Conservation (phyloP, 2,329 filamentous ascomycete genomes). For the Penicillium sumatraense region DNA sequence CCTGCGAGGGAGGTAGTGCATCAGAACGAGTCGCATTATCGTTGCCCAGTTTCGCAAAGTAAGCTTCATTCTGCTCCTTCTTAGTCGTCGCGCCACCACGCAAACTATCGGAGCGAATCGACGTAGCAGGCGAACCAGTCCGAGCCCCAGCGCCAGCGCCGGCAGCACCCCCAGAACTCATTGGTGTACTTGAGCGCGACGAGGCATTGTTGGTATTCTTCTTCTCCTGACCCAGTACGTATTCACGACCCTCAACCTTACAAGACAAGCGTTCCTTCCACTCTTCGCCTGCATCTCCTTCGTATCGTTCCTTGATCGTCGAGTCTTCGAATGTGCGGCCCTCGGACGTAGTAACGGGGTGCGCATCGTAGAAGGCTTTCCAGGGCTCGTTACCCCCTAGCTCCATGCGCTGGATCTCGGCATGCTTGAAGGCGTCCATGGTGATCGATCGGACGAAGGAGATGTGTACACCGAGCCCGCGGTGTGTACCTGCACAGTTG, state of each 20-base stretch:
- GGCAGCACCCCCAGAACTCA: slow-evolving; percentile 17
- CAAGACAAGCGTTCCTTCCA: slow-evolving; percentile 89
- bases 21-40: slow-evolving; percentile 80
- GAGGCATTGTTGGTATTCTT: slow-evolving; percentile 43
- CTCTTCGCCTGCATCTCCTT: slow-evolving; percentile 88
- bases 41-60: slow-evolving; percentile 82
- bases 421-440: slow-evolving; percentile 97
- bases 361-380: slow-evolving; percentile 82
- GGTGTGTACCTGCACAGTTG: slow-evolving; percentile 91
- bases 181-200: slow-evolving; percentile 34
- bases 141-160: slow-evolving; percentile 10
- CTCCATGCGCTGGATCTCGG: slow-evolving; percentile 92
- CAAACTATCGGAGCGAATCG: slow-evolving; percentile 27
- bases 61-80: slow-evolving; percentile 77
- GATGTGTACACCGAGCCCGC: slow-evolving; percentile 94
- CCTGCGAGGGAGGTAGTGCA: slow-evolving; percentile 80
- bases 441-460: slow-evolving; percentile 97
- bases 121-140: slow-evolving; percentile 30
- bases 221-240: slow-evolving; percentile 72
- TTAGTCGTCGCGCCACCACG: slow-evolving; percentile 50
- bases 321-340: slow-evolving; percentile 80
- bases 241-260: slow-evolving; percentile 86
- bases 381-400: slow-evolving; percentile 87
- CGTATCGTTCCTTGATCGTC: slow-evolving; percentile 88
- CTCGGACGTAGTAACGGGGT: slow-evolving; percentile 68